Conservation (phyloP, 192 early-diverging fungal genomes). For the Ambispora gerdemannii region DNA sequence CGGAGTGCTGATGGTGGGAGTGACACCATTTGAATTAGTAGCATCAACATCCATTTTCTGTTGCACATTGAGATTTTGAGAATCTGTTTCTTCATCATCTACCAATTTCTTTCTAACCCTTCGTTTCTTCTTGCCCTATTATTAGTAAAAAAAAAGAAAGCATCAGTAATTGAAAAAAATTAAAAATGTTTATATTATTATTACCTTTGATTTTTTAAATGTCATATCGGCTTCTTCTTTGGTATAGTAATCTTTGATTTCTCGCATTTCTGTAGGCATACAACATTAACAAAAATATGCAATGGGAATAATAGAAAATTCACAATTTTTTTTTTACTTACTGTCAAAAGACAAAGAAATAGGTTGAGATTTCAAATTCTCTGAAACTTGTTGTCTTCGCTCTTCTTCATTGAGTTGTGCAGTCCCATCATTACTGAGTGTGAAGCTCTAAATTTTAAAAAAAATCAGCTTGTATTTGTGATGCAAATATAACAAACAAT, state of each 20-base stretch:
- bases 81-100: conserved; percentile 50
- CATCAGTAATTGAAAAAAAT: neutral
- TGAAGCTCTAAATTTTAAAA: conserved; percentile 43
- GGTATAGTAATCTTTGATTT: conserved; percentile 88
- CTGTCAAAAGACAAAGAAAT: conserved; percentile 55
- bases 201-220: conserved; percentile 80
- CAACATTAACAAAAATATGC: neutral
- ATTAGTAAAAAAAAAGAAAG: conserved; percentile 37
- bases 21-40: conserved; percentile 27
- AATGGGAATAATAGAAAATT: neutral
- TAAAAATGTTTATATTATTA: neutral
- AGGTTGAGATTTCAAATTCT: conserved; percentile 47
- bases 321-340: conserved; percentile 25
- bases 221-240: conserved; percentile 71
- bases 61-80: conserved; percentile 38
- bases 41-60: conserved; percentile 32
- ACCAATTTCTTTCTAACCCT: conserved; percentile 45
- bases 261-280: conserved; percentile 46
- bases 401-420: conserved; percentile 36
- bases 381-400: conserved; percentile 36
- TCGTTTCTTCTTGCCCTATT: conserved; percentile 55
- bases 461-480: neutral
- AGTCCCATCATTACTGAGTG: conserved; percentile 49
- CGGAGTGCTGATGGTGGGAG: neutral
- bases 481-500: neutral